Percentiles rank a stretch among this genome's conserved stretches.
phyloP scores from a whole-genome alignment of 805 yeast genomes.

The Candida taoyuanica region DNA sequence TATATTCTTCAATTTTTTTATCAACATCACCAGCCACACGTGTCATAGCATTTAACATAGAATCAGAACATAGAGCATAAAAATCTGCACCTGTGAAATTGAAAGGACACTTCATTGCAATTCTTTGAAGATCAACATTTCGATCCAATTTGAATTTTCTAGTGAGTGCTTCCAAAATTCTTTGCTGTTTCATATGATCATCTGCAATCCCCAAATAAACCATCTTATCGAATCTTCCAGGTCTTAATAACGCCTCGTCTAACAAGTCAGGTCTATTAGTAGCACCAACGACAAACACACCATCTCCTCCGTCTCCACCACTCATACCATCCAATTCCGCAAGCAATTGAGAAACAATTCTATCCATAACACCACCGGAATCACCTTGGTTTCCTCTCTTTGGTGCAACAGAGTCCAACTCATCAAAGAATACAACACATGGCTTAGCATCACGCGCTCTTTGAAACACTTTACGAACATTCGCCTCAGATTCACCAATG shows the following conservation, averaged over 20 bases:
- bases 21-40: conserved; percentile 79
- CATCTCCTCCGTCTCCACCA: conserved; percentile 66
- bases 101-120: conserved; percentile 75
- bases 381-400: conserved; percentile 98
- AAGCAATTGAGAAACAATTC: conserved; percentile 90
- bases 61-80: conserved; percentile 92
- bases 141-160: conserved; percentile 66
- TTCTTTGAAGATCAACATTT: conserved; percentile 49
- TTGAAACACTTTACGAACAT: conserved; percentile 91
- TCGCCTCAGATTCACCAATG: conserved; percentile 97
- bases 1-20: conserved; percentile 49
- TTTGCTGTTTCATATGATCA: conserved; percentile 81
- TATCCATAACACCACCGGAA: conserved; percentile 98
- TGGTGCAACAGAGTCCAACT: conserved; percentile 96
- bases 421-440: conserved; percentile 96
- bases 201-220: conserved; percentile 90
- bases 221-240: conserved; percentile 95
- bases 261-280: conserved; percentile 93
- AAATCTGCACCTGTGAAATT: conserved; percentile 98
- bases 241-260: conserved; percentile 90
- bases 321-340: conserved; percentile 98
- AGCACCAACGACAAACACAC: conserved; percentile 98
- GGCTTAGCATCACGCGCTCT: conserved; percentile 95
- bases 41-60: conserved; percentile 95
- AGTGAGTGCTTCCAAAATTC: conserved; percentile 82